Base-by-base conservation (phyloP, 495 filamentous ascomycete genomes). In the Xylaria sp. region DNA sequence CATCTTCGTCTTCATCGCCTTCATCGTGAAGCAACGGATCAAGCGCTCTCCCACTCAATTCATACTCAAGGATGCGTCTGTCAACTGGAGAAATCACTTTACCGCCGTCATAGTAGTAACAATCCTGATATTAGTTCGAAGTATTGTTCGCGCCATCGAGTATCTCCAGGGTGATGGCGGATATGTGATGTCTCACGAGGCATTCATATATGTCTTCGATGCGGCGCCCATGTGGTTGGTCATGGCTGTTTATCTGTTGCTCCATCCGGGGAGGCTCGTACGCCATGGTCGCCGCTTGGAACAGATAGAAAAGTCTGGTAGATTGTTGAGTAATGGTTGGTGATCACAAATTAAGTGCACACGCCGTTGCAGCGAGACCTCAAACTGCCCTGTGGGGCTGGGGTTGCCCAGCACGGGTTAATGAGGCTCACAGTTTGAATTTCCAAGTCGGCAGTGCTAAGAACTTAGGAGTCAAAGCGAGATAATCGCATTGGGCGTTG, bases 121-220 rank as follows among this genome's bases (percentile, higher is more conserved):
- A 67, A 75, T 76, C 1, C 79, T 92, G 17, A 91, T 93, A 67
- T 78, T 92, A 63, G 71, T 90, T 4, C 86, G 89, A n/a, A 87
- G 82, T 12, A 75, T 92, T 35, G 85, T 91, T 72, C 84, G 90
- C 19, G 82, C 88, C 3, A 78, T 89, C 19, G 90, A 92, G 77
- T 92, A 89, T 66, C 44, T 86, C 0, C 79, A 86, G 72, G 90
- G 91, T 0, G 78, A 84, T 57, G 76, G 81, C 24, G 88, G 88
- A 0, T 84, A 82, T 68, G 71, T 83, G 40, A 74, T 89, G 68
- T 74, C 71, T 26, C 81, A 88, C 58, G 89, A 93, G 78, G 84
- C 81, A 40, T 89, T 86, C 63, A 69, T 91, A 61, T 92, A 91
- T 71, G 72, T 89, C 4, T 91, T 92, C 73, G 90, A 93, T 74